Percentiles rank a stretch among this genome's conserved stretches.
Evolutionary conservation across 495 filamentous ascomycete species (phyloP).

Genomic region (Talaromyces proteolyticus): DNA sequence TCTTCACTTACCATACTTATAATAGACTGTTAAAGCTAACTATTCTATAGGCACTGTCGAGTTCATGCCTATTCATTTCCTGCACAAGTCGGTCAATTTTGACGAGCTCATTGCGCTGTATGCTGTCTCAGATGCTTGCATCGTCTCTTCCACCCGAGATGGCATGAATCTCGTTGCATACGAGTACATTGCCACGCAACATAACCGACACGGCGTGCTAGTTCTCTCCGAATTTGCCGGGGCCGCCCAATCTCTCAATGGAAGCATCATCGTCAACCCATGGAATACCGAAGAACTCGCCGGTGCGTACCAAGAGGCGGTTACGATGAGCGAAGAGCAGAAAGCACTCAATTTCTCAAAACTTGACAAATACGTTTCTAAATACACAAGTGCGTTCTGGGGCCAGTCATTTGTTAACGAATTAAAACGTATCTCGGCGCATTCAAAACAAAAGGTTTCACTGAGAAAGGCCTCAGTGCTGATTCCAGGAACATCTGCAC

Average conservation of each 20-base stretch:
- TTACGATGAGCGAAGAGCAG: constrained; percentile 74
- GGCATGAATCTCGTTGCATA: constrained; percentile 92
- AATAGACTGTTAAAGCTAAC: constrained; percentile 1
- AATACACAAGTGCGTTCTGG: constrained; percentile 96
- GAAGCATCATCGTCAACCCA: constrained; percentile 77
- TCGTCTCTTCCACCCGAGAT: constrained; percentile 81
- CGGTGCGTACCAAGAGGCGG: constrained; percentile 74
- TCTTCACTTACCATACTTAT: neutral
- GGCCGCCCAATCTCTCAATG: constrained; percentile 77
- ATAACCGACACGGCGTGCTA: constrained; percentile 74
- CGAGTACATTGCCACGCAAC: constrained; percentile 83
- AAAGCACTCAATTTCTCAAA: constrained; percentile 70
- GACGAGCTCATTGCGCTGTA: constrained; percentile 83
- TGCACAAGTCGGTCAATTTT: constrained; percentile 78
- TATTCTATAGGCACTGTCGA: constrained; percentile 63
- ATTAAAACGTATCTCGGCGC: constrained; percentile 61
- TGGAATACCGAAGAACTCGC: constrained; percentile 88
- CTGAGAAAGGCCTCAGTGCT: constrained; percentile 22
- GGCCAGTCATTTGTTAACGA: constrained; percentile 90
- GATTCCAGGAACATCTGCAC: constrained; percentile 3
- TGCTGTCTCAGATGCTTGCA: constrained; percentile 76
- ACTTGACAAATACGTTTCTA: constrained; percentile 76
- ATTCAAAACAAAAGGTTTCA: constrained; percentile 37
- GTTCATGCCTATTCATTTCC: constrained; percentile 88
- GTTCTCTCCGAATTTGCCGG: constrained; percentile 85